Evolutionary conservation across 768 basidiomycete species (phyloP).

Genomic region (Flagelloscypha sp.): DNA sequence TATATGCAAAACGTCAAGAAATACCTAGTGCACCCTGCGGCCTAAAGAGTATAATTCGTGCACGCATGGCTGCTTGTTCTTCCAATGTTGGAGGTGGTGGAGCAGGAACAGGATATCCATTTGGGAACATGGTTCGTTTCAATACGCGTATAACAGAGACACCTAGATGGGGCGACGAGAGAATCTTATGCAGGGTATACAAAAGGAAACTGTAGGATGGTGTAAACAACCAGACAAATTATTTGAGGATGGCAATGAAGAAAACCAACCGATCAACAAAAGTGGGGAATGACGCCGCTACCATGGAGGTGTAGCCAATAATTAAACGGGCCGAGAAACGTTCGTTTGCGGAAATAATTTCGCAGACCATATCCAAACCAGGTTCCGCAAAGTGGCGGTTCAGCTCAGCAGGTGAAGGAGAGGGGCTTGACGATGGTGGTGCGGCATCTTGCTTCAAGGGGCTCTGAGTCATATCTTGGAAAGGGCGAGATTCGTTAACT

Average conservation of each 20-base stretch:
- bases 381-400: slow-evolving; percentile 31
- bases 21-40: slow-evolving; percentile 17
- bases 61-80: slow-evolving; percentile 58
- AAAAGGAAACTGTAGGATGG: slow-evolving; percentile 49
- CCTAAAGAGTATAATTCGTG: slow-evolving; percentile 26
- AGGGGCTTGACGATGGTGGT: not conserved
- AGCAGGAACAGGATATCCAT: slow-evolving; percentile 74
- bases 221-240: not conserved
- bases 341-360: slow-evolving; percentile 39
- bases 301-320: slow-evolving; percentile 37
- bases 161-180: slow-evolving; percentile 46
- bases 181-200: slow-evolving; percentile 48
- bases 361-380: slow-evolving; percentile 36
- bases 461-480: slow-evolving; percentile 4
- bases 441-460: slow-evolving; percentile 5
- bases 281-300: slow-evolving; percentile 36
- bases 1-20: not conserved
- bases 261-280: slow-evolving; percentile 51
- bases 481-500: slow-evolving; percentile 42
- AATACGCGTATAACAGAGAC: slow-evolving; percentile 44
- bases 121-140: slow-evolving; percentile 77
- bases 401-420: slow-evolving; percentile 5
- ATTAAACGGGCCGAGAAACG: slow-evolving; percentile 41
- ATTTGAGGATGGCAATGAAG: slow-evolving; percentile 1
- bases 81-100: slow-evolving; percentile 69